A percentile compares a stretch with the other conserved stretches of the same genome.
phyloP scores from a whole-genome alignment of 129 eudicot genomes.

The Chrysanthemum lavandulifolium region DNA sequence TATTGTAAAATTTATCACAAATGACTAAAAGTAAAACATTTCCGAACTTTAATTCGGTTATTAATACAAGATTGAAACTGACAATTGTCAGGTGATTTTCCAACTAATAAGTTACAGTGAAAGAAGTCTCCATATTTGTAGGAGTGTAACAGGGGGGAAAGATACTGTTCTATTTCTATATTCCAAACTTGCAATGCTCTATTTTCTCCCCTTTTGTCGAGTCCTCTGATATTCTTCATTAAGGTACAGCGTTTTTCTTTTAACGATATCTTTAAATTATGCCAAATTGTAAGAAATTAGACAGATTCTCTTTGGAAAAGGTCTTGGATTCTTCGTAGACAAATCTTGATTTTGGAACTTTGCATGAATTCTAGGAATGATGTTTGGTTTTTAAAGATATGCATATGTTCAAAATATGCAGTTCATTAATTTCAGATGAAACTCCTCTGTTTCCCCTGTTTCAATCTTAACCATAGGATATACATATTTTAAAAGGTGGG shows the following conservation, averaged over 20 bases:
- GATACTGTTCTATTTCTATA: slow-evolving; percentile 32
- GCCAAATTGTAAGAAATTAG: background rate
- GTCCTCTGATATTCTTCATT: slow-evolving; percentile 29
- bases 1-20: no score
- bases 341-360: background rate
- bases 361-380: background rate
- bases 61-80: slow-evolving; percentile 21
- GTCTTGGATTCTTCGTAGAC: slow-evolving; percentile 14
- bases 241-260: slow-evolving; percentile 26
- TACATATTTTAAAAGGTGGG: background rate
- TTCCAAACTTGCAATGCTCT: slow-evolving; percentile 24
- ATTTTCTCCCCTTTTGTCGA: slow-evolving; percentile 28
- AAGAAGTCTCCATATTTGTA: slow-evolving; percentile 28
- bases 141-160: slow-evolving; percentile 29
- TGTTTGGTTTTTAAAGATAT: background rate
- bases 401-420: background rate
- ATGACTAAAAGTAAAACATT: background rate
- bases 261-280: slow-evolving; percentile 17
- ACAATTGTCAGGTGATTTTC: slow-evolving; percentile 26
- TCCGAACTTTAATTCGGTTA: background rate
- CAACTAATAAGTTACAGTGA: slow-evolving; percentile 18
- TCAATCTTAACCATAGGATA: slow-evolving; percentile 11
- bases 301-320: slow-evolving; percentile 1
- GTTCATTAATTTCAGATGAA: no score
- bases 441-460: slow-evolving; percentile 5